A percentile compares a stretch with the other conserved stretches of the same genome.
These are phyloP conservation scores for Diatrype stigma DNA, from an alignment of 2,329 filamentous ascomycete species.

Conservation along the genomic window DNA sequence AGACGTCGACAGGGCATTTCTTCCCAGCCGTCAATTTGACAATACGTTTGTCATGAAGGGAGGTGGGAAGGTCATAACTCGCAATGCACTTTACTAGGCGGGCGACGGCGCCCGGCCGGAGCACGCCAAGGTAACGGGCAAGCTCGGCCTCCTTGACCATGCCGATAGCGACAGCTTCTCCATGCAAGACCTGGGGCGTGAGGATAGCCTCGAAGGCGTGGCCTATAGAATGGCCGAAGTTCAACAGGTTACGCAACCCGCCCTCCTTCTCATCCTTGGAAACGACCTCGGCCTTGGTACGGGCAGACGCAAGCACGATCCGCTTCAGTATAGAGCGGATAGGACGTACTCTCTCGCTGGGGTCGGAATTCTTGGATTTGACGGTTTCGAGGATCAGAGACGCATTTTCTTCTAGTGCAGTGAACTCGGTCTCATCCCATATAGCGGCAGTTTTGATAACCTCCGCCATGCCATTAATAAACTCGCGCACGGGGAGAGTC, in stretches of 20 bases:
- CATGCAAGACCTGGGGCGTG: constrained; percentile 91
- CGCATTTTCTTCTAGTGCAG: constrained; percentile 77
- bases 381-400: constrained; percentile 70
- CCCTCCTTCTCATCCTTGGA: constrained; percentile 93
- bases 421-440: constrained; percentile 86
- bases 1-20: constrained; percentile 76
- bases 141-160: constrained; percentile 98
- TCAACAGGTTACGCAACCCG: constrained; percentile 87
- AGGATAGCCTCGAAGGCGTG: constrained; percentile 95
- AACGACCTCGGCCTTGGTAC: constrained; percentile 90
- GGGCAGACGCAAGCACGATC: constrained; percentile 84
- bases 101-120: constrained; percentile 83
- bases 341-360: constrained; percentile 57
- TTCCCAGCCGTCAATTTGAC: constrained; percentile 80
- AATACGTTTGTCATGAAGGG: constrained; percentile 77
- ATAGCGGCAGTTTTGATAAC: constrained; percentile 97
- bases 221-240: constrained; percentile 97
- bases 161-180: constrained; percentile 92
- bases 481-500: constrained; percentile 83
- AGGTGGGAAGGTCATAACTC: constrained; percentile 87
- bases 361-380: constrained; percentile 52
- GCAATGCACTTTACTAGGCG: constrained; percentile 88
- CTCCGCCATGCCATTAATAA: constrained; percentile 98
- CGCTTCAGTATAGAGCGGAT: constrained; percentile 69
- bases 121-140: constrained; percentile 79